phyloP scores from a whole-genome alignment of 83 land plant species.

The Diphasiastrum complanatum region DNA sequence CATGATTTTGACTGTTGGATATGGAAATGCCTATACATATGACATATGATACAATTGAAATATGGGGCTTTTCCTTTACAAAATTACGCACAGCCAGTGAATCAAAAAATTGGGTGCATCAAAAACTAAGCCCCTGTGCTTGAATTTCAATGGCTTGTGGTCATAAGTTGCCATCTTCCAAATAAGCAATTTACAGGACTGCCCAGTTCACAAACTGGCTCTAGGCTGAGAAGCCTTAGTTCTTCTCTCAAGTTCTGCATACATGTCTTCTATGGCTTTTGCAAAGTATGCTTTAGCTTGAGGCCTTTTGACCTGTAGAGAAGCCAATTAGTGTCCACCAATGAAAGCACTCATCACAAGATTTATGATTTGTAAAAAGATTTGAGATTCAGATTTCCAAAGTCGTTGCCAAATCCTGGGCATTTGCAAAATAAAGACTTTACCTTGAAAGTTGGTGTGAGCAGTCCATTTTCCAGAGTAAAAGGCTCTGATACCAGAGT shows the following conservation, averaged over 20 bases:
- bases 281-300: slow-evolving; percentile 83
- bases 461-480: slow-evolving; percentile 85
- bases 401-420: background rate
- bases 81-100: no score
- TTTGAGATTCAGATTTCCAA: background rate
- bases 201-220: slow-evolving; percentile 19
- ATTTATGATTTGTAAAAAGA: background rate
- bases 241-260: slow-evolving; percentile 49
- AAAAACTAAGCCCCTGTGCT: no score
- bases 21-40: no score
- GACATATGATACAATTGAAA: no score
- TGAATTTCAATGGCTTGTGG: no score
- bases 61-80: no score
- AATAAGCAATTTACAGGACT: no score
- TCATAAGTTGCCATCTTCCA: no score
- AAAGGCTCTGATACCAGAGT: slow-evolving; percentile 83
- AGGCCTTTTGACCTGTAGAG: slow-evolving; percentile 83
- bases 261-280: slow-evolving; percentile 73
- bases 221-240: slow-evolving; percentile 19
- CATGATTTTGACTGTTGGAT: no score
- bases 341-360: background rate
- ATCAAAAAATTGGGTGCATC: no score
- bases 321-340: slow-evolving; percentile 1
- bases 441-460: slow-evolving; percentile 97
- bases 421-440: background rate